These are phyloP conservation scores for Besnoitia besnoiti DNA, from an alignment of 169 alveolate genomes.

Conservation along the genomic window DNA sequence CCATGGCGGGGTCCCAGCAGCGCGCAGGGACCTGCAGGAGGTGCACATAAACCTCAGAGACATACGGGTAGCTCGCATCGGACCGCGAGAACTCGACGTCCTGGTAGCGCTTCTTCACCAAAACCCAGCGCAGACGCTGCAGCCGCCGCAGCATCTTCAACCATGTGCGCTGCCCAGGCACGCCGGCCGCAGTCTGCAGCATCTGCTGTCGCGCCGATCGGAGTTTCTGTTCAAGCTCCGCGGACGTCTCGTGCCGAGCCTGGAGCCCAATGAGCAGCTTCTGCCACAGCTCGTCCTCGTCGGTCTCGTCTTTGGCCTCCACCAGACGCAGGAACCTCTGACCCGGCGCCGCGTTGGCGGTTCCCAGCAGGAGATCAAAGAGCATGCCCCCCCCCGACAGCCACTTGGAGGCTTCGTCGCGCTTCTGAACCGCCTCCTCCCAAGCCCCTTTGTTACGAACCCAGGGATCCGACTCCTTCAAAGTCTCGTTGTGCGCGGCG, in stretches of 20 bases:
- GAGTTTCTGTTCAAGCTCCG: not conserved
- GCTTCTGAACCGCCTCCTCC: slow-evolving; percentile 35
- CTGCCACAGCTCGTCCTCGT: slow-evolving; percentile 52
- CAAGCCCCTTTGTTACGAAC: slow-evolving; percentile 38
- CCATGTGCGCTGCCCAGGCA: slow-evolving; percentile 4
- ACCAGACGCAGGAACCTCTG: slow-evolving; percentile 33
- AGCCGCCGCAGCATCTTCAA: slow-evolving; percentile 45
- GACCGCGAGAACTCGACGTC: slow-evolving; percentile 49
- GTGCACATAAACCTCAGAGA: slow-evolving; percentile 57
- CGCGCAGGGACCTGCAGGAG: slow-evolving; percentile 47
- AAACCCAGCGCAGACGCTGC: slow-evolving; percentile 55
- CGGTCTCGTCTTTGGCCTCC: slow-evolving; percentile 23
- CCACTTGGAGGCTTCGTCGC: slow-evolving; percentile 57
- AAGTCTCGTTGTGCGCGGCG: slow-evolving; percentile 41
- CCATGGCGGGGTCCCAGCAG: slow-evolving; percentile 43
- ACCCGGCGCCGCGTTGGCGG: slow-evolving; percentile 48
- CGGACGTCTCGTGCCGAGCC: not conserved
- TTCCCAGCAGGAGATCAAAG: slow-evolving; percentile 53
- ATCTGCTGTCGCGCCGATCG: not conserved
- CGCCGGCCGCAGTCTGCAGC: not conserved
- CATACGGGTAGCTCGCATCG: slow-evolving; percentile 56
- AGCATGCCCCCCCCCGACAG: slow-evolving; percentile 39
- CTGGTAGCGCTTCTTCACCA: slow-evolving; percentile 44
- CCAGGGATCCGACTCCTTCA: slow-evolving; percentile 33
- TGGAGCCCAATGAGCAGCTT: slow-evolving; percentile 50